Evolutionary conservation across 805 yeast species (phyloP).

Genomic region (Lachancea quebecensis): DNA sequence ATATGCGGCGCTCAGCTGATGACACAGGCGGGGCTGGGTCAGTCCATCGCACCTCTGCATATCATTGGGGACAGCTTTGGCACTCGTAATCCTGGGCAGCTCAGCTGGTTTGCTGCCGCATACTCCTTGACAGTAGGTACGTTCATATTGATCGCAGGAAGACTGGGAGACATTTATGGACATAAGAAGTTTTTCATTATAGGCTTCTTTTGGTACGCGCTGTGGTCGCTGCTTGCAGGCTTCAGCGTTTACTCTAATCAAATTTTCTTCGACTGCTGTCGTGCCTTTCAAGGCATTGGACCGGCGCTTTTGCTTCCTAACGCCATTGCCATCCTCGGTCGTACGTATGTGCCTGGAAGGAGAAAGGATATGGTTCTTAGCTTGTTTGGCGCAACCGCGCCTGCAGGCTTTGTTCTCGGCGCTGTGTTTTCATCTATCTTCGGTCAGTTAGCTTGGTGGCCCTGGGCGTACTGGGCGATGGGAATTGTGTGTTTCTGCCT

Average conservation of each 20-base stretch:
- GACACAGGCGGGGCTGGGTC: slow-evolving; percentile 18
- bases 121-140: slow-evolving; percentile 41
- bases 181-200: slow-evolving; percentile 43
- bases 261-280: slow-evolving; percentile 29
- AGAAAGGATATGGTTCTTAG: slow-evolving; percentile 52
- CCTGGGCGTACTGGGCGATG: slow-evolving; percentile 50
- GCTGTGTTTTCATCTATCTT: slow-evolving; percentile 44
- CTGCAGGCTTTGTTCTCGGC: slow-evolving; percentile 54
- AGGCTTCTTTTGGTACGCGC: slow-evolving; percentile 50
- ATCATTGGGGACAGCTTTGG: slow-evolving; percentile 16
- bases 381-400: slow-evolving; percentile 54
- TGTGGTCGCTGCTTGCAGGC: slow-evolving; percentile 63
- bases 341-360: slow-evolving; percentile 40
- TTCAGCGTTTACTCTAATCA: slow-evolving; percentile 34
- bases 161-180: slow-evolving; percentile 65
- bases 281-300: slow-evolving; percentile 63
- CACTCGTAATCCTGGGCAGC: slow-evolving; percentile 13
- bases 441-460: slow-evolving; percentile 45
- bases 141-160: slow-evolving; percentile 59
- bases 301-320: slow-evolving; percentile 52
- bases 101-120: slow-evolving; percentile 17
- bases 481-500: slow-evolving; percentile 35
- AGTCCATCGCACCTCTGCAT: slow-evolving; percentile 14
- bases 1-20: slow-evolving; percentile 15
- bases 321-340: slow-evolving; percentile 45